These are phyloP conservation scores for Picea sitchensis DNA, from an alignment of 75 land plant genomes.

Conservation along the genomic window DNA sequence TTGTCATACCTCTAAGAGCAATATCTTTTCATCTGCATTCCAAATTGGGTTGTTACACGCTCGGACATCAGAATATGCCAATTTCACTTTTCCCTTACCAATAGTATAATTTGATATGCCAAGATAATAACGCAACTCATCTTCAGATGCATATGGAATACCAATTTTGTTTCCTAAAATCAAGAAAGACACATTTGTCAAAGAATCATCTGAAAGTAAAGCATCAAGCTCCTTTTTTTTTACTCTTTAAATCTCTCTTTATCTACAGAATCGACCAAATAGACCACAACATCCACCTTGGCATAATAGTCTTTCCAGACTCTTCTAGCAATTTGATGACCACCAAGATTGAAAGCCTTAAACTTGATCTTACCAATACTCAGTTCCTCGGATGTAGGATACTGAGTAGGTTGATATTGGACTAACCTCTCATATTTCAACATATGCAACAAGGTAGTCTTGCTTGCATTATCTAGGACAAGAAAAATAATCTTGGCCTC, in stretches of 20 bases:
- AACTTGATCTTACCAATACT: conserved; percentile 67
- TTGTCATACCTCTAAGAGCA: too few relatives aligned
- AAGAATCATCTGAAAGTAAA: conserved; percentile 71
- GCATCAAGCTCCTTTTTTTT: conserved; percentile 80
- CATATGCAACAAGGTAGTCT: conserved; percentile 63
- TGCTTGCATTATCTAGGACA: conserved; percentile 59
- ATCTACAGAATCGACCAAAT: conserved; percentile 75
- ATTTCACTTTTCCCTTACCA: conserved; percentile 42
- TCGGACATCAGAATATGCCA: too few relatives aligned
- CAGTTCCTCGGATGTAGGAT: conserved; percentile 68
- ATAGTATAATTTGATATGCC: conserved; percentile 72
- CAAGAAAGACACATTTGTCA: conserved; percentile 66
- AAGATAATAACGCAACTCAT: conserved; percentile 56
- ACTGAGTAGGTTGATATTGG: conserved; percentile 71
- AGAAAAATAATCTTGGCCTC: conserved; percentile 62
- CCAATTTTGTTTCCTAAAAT: conserved; percentile 62
- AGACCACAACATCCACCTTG: conserved; percentile 85
- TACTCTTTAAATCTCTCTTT: conserved; percentile 78
- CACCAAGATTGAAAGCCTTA: conserved; percentile 66
- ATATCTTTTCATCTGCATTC: too few relatives aligned
- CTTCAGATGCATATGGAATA: conserved; percentile 76
- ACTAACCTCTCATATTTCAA: conserved; percentile 66
- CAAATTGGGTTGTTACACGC: too few relatives aligned
- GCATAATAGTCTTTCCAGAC: conserved; percentile 77
- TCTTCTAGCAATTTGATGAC: conserved; percentile 67